Percentiles rank a stretch among this genome's conserved stretches.
Evolutionary conservation across 2,329 filamentous ascomycete species (phyloP).

Genomic region (Bipolaris oryzae): DNA sequence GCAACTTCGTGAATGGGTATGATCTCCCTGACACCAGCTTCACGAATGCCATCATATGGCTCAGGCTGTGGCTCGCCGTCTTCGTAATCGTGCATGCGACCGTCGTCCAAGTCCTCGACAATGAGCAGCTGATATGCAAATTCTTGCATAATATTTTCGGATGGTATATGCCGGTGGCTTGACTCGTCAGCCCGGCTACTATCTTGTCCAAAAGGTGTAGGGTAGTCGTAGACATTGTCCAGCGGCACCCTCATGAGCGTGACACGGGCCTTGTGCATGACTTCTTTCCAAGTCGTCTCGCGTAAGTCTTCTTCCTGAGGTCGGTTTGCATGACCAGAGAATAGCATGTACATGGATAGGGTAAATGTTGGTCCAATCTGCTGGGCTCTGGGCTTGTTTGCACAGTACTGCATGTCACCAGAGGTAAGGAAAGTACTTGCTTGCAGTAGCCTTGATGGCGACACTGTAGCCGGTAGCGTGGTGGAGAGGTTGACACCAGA

Average conservation of each 20-base stretch:
- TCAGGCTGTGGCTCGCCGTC: constrained; percentile 63
- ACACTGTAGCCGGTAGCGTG: constrained; percentile 79
- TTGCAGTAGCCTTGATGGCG: constrained; percentile 87
- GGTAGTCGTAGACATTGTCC: constrained; percentile 58
- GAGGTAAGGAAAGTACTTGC: constrained; percentile 89
- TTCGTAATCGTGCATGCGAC: constrained; percentile 69
- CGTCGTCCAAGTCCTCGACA: constrained; percentile 80
- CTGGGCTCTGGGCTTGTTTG: constrained; percentile 66
- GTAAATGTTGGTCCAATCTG: constrained; percentile 89
- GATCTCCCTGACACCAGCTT: constrained; percentile 69
- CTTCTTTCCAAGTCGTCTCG: constrained; percentile 89
- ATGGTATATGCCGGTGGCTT: constrained; percentile 42
- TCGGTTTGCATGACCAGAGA: constrained; percentile 73
- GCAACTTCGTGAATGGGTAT: constrained; percentile 77
- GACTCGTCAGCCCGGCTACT: constrained; percentile 20
- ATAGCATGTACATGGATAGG: constrained; percentile 93
- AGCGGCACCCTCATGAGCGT: constrained; percentile 76
- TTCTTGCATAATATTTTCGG: constrained; percentile 60
- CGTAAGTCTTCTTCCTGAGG: constrained; percentile 63
- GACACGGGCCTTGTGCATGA: constrained; percentile 88
- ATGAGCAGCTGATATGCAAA: constrained; percentile 83
- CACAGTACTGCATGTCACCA: constrained; percentile 81
- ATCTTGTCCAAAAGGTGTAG: constrained; percentile 29
- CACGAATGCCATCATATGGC: constrained; percentile 64
- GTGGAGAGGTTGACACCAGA: constrained; percentile 88